Conservation (phyloP, 73 alveolate species). For the Paraurostyla sp. region DNA sequence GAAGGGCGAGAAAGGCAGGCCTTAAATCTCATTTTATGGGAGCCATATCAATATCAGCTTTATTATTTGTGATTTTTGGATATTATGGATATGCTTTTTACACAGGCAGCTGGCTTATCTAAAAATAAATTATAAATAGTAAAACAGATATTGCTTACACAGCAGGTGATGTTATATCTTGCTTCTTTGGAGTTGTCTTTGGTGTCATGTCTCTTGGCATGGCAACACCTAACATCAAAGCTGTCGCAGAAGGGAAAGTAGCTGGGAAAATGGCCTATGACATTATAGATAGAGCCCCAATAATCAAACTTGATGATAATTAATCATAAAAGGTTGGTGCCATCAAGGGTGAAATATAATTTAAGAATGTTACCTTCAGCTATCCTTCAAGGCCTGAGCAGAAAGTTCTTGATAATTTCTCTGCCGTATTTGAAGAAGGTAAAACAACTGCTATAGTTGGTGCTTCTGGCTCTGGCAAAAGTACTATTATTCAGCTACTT, state of each 20-base stretch:
- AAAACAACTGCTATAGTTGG: conserved; percentile 90
- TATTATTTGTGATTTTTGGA: conserved; percentile 16
- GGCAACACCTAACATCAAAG: conserved; percentile 83
- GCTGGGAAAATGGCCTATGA: conserved; percentile 76
- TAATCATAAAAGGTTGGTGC: not conserved
- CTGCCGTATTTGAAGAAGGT: conserved; percentile 55
- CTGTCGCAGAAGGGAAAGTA: conserved; percentile 77
- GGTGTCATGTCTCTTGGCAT: conserved; percentile 69
- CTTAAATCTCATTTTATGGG: conserved; percentile 9
- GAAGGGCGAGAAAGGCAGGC: conserved; percentile 56
- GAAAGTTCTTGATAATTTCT: conserved; percentile 48
- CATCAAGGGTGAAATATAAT: conserved; percentile 78
- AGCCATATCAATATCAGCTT: conserved; percentile 36
- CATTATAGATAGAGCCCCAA: conserved; percentile 60
- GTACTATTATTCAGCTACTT: conserved; percentile 83
- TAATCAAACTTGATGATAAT: not conserved
- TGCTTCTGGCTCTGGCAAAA: conserved; percentile 93
- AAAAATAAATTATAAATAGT: not conserved
- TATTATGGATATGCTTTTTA: conserved; percentile 62
- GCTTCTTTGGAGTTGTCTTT: conserved; percentile 76
- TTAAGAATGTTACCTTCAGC: conserved; percentile 84
- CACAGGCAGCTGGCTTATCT: conserved; percentile 36
- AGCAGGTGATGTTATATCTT: conserved; percentile 78
- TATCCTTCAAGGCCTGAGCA: conserved; percentile 82
- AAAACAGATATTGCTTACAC: conserved; percentile 30